phyloP scores from a whole-genome alignment of 768 basidiomycete genomes.

The Galerina marginata region DNA sequence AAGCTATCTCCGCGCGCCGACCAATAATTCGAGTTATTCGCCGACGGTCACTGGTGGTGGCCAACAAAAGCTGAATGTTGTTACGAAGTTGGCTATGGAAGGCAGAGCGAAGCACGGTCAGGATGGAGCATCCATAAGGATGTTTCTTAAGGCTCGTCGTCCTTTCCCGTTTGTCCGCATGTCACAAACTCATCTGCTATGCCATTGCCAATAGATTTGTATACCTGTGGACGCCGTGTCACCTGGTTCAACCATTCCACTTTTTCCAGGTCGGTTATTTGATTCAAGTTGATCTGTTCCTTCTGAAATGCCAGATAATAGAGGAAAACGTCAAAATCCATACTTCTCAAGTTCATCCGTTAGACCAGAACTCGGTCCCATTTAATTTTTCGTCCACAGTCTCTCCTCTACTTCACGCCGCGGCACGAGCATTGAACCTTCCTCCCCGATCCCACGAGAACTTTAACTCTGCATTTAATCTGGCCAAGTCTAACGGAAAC shows the following conservation, averaged over 20 bases:
- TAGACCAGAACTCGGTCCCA: conserved; percentile 72
- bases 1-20: conserved; percentile 24
- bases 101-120: conserved; percentile 70
- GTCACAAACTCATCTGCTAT: neutral
- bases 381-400: conserved; percentile 74
- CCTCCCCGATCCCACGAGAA: conserved; percentile 63
- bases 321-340: conserved; percentile 84
- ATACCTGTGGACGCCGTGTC: conserved; percentile 68
- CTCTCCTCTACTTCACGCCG: conserved; percentile 69
- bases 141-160: conserved; percentile 75
- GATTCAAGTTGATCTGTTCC: neutral
- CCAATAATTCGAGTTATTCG: conserved; percentile 44
- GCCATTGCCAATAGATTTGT: conserved; percentile 51
- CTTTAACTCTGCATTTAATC: conserved; percentile 62
- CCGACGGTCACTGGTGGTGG: conserved; percentile 51
- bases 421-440: conserved; percentile 71
- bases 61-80: conserved; percentile 63
- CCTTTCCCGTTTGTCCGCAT: neutral
- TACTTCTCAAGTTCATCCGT: conserved; percentile 75
- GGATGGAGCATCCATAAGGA: conserved; percentile 70
- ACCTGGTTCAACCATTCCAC: conserved; percentile 71
- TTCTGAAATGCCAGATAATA: conserved; percentile 28
- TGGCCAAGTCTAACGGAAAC: conserved; percentile 39
- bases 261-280: conserved; percentile 68
- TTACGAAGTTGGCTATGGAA: conserved; percentile 76